Base-by-base conservation (phyloP, 1,139 yeast species). In the Yamadazyma spencermartinsiae region DNA sequence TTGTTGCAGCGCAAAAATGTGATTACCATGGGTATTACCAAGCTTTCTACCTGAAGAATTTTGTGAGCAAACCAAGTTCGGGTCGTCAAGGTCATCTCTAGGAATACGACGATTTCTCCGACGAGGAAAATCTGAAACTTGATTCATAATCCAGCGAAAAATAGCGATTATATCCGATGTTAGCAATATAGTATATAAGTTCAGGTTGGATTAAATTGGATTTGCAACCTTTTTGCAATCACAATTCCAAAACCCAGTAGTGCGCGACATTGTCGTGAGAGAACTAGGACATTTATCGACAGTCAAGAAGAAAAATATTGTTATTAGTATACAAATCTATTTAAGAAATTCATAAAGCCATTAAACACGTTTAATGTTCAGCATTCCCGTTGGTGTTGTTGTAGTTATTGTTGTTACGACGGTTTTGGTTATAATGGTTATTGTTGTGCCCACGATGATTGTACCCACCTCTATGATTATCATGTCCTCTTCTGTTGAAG, bases 401-500 rank as follows among this genome's bases (percentile, higher is more conserved):
- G 16, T 33, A 26, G 32, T 34, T 28, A 17, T 32, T 38, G 31
- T 38, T 31, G 36, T 37, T 30, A 35, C 39, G 40, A 40, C 42
- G 42, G 34, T 36, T 33, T 28, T 28, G 26, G n/a, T 23, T 23
- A 11, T 23, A 23, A 23, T 23, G 26, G 26, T 23, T 23, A 11
- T 23, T 23, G 26, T 36, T 39, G 25, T 41, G 40, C 30, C 34
- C 27, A 18, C 29, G 26, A 33, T 38, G 34, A 35, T 38, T 43
- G 32, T 48, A 41, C 35, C 38, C 35, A 18, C 43, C 42, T 39
- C 49, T 41, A 26, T 38, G 26, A 23, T 23, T n/a, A n/a, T n/a
- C 48, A 33, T 52, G 45, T 35, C 52, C 38, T 31, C 44, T 43
- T 29, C 36, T 34, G 33, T 35, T 26, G 25, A 34, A 14, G 28